Percentiles rank a stretch among this genome's conserved stretches.
phyloP scores from a whole-genome alignment of 164 flowering plant genomes.

The Vitis riparia region DNA sequence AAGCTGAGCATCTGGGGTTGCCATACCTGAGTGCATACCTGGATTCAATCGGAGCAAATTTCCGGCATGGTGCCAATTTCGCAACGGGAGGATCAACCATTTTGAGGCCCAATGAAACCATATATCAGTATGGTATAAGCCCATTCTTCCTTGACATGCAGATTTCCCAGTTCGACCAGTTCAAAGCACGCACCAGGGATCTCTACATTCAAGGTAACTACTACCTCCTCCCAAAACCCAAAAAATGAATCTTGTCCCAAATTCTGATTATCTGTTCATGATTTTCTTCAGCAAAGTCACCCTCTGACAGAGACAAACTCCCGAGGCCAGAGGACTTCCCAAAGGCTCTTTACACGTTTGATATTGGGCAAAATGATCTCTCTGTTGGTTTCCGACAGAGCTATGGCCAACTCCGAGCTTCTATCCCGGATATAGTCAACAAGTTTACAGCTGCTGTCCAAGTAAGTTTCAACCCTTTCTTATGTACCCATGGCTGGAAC shows the following conservation, averaged over 20 bases:
- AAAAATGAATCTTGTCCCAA: neutral
- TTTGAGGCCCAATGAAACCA: slow-evolving; percentile 32
- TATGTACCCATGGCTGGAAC: slow-evolving; percentile 2
- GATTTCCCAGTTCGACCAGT: slow-evolving; percentile 41
- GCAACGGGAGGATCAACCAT: slow-evolving; percentile 62
- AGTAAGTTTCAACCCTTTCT: slow-evolving; percentile 24
- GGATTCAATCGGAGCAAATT: slow-evolving; percentile 45
- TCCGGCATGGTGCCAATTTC: slow-evolving; percentile 50
- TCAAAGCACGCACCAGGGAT: slow-evolving; percentile 34
- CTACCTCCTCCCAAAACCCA: neutral
- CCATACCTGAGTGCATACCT: slow-evolving; percentile 51
- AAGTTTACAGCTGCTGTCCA: slow-evolving; percentile 50
- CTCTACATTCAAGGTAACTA: slow-evolving; percentile 38
- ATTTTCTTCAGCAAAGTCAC: slow-evolving; percentile 17
- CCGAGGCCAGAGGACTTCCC: slow-evolving; percentile 40
- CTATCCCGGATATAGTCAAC: slow-evolving; percentile 25
- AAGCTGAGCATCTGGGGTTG: slow-evolving; percentile 46
- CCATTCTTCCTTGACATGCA: slow-evolving; percentile 50
- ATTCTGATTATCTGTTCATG: neutral
- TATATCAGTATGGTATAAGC: slow-evolving; percentile 34
- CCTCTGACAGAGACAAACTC: slow-evolving; percentile 18
- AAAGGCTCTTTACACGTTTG: slow-evolving; percentile 50
- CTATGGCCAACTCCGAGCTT: slow-evolving; percentile 22
- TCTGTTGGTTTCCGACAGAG: slow-evolving; percentile 27
- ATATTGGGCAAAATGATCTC: slow-evolving; percentile 64